Conservation (phyloP, 495 filamentous ascomycete species). For the Podospora comata region DNA sequence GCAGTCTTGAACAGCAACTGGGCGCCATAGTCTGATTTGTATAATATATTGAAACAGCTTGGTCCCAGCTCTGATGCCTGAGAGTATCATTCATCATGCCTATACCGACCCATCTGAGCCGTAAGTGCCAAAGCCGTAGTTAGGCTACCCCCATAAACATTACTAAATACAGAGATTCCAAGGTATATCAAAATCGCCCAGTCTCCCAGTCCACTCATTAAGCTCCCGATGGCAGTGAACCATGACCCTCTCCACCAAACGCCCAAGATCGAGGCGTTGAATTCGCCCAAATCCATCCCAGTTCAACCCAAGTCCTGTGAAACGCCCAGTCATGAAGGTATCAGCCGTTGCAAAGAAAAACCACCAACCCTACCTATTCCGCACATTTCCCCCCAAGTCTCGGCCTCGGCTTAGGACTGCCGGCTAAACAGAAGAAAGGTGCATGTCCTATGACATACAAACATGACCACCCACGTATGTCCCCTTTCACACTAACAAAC, state of each 20-base stretch:
- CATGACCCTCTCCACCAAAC: neutral
- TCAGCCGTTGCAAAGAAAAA: neutral
- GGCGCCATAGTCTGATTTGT: neutral
- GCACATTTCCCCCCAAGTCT: neutral
- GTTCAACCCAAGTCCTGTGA: neutral
- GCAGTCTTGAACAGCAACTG: neutral
- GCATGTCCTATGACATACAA: neutral
- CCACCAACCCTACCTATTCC: neutral
- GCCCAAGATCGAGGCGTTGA: neutral
- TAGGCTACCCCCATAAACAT: neutral
- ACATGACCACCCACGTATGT: neutral
- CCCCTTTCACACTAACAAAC: neutral
- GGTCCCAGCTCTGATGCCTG: neutral
- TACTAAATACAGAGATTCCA: neutral
- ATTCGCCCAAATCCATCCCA: neutral
- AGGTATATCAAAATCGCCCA: neutral
- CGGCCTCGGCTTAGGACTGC: neutral
- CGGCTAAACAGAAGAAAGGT: neutral
- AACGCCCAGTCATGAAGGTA: slow-evolving; percentile 10
- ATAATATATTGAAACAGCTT: neutral
- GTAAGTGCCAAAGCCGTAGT: neutral
- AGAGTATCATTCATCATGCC: neutral
- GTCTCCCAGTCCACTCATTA: neutral
- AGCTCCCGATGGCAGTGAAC: neutral
- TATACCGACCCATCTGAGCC: neutral